Evolutionary conservation across 2,329 filamentous ascomycete species (phyloP).

Genomic region (Truncatella angustata): DNA sequence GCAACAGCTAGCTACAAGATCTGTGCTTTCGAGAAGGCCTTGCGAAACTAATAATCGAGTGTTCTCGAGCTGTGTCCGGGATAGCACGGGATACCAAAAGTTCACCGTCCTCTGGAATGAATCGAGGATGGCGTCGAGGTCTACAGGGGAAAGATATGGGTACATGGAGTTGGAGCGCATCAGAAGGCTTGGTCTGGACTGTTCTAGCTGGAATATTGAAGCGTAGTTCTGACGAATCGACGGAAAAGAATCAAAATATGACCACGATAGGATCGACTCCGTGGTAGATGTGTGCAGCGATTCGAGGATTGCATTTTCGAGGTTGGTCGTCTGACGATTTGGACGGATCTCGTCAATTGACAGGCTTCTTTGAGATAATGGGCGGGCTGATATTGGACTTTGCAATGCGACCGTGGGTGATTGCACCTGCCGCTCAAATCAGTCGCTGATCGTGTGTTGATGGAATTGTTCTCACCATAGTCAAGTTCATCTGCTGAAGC

Average conservation of each 20-base stretch:
- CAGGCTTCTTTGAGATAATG: conserved; percentile 10
- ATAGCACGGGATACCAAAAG: conserved; percentile 53
- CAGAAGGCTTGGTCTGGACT: conserved; percentile 34
- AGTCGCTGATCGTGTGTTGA: background rate
- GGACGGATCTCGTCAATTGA: conserved; percentile 9
- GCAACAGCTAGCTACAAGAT: conserved; percentile 36
- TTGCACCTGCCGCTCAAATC: conserved; percentile 12
- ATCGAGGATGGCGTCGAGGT: conserved; percentile 39
- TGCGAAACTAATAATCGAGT: conserved; percentile 30
- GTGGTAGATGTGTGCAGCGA: conserved; percentile 50
- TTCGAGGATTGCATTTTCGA: conserved; percentile 47
- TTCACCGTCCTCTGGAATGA: conserved; percentile 47
- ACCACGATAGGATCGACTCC: conserved; percentile 50
- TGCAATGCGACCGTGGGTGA: conserved; percentile 7
- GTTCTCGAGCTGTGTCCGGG: conserved; percentile 33
- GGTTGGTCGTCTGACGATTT: conserved; percentile 22
- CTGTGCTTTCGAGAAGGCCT: conserved; percentile 34
- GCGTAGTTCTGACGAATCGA: conserved; percentile 39
- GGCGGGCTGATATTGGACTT: conserved; percentile 9
- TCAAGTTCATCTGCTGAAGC: conserved; percentile 42
- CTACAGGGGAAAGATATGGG: conserved; percentile 40
- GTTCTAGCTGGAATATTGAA: conserved; percentile 48
- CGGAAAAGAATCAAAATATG: conserved; percentile 44
- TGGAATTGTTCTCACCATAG: conserved; percentile 26
- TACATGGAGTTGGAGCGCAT: conserved; percentile 34